Evolutionary conservation across 2,329 filamentous ascomycete genomes (phyloP), one percentile per base, ranked within the genome.

Genomic region (Cladosporium sp.): DNA sequence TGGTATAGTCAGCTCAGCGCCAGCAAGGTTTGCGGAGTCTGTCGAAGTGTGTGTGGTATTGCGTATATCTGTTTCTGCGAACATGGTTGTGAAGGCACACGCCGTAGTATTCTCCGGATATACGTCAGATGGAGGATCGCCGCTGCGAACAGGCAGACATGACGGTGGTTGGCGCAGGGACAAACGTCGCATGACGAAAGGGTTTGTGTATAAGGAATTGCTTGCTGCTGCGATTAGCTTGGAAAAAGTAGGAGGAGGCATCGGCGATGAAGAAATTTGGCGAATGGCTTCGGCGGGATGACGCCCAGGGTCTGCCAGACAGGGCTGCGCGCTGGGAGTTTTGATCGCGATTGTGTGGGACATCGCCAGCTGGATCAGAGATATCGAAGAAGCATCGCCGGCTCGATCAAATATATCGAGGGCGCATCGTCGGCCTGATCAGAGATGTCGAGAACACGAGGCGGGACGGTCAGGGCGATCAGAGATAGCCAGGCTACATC

Each of bases 401-500:
- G 23, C n/a, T 16, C 10, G 37, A 4, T 44, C 16, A 5, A 16
- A 44, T 21, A 44, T 44, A 44, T 44, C 37, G 37, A 21, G 37
- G 37, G 37, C 6, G 29, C 31, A 57, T 37, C 53, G 53, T 21
- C 28, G 50, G 26, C 14, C 11, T 14, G 50, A 53, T 53, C 50
- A 53, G 56, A 35, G n/a, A 16, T 40, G 26, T 44, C 14, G 33
- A 40, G 12, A 26, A 26, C 23, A 26, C 23, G 23, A 26, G 23
- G 21, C 6, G 37, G n/a, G 33, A 59, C 26, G 33, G 56, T n/a
- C 4, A 21, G 23, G 37, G 18, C 23, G 35, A 61, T 35, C 40
- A 61, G 58, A n/a, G 44, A 61, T 35, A n/a, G 26, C 58, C 10
- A n/a, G 2, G 28, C 40, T 14, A 44, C 37, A 61, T 50, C 58